A percentile compares a stretch with the other conserved stretches of the same genome.
phyloP scores from a whole-genome alignment of 164 flowering plant species.

The Vitis amurensis region DNA sequence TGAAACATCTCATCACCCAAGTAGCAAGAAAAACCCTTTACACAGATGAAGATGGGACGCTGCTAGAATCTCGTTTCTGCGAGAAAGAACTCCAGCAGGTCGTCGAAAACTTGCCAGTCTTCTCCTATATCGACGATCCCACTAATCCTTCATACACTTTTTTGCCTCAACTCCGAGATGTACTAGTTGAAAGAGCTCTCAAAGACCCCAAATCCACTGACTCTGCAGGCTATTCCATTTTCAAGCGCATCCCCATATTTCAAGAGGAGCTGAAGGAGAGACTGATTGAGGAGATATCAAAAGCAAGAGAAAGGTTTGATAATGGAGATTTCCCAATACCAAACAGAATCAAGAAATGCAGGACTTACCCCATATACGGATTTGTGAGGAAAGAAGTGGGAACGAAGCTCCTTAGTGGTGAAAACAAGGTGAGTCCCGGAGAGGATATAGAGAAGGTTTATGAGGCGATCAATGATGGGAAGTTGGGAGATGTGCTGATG shows the following conservation, averaged over 20 bases:
- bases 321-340: constrained; percentile 30
- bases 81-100: constrained; percentile 49
- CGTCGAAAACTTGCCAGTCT: constrained; percentile 39
- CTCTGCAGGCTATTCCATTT: constrained; percentile 25
- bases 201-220: constrained; percentile 4
- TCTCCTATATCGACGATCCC: constrained; percentile 53
- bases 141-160: constrained; percentile 38
- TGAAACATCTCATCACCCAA: constrained; percentile 36
- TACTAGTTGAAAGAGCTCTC: constrained; percentile 38
- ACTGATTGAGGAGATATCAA: constrained; percentile 24
- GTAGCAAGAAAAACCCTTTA: constrained; percentile 41
- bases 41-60: constrained; percentile 27
- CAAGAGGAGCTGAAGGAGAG: constrained; percentile 34
- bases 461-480: constrained; percentile 42
- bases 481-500: constrained; percentile 37
- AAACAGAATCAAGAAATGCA: constrained; percentile 46
- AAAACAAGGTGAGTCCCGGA: constrained; percentile 46
- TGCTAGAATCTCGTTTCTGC: constrained; percentile 48
- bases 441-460: constrained; percentile 55
- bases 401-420: constrained; percentile 45
- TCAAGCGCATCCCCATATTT: constrained; percentile 44
- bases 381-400: constrained; percentile 46
- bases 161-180: constrained; percentile 36
- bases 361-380: constrained; percentile 44
- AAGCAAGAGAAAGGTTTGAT: constrained; percentile 40